Base-by-base conservation (phyloP, 179 eudicot species). In the Beta macrorhiza region DNA sequence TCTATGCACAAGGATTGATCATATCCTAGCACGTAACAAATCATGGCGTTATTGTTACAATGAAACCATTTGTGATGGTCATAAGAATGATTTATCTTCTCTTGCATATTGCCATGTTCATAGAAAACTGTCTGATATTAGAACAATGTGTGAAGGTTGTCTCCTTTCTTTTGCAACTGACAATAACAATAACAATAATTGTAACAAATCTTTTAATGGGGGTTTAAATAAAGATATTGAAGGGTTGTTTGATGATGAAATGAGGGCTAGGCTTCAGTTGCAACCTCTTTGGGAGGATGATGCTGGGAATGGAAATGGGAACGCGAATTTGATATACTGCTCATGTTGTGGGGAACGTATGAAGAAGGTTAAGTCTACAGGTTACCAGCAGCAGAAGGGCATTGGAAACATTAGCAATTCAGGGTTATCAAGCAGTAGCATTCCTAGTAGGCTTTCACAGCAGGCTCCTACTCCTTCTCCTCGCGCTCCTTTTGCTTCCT, bases 281-380 rank as follows among this genome's bases (percentile, higher is more conserved):
- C 87, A 69, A 25, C 67, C 81, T 13, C 68, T 59, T 52, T 72
- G 78, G 57, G 75, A 74, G 49, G 87, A 77, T n/a, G 84, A 78
- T 51, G 78, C 64, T n/a, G 76, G 79, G 69, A 81, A 70, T 59
- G 72, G 68, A 32, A 82, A 57, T 52, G 78, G 69, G 69, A 51
- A 77, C 63, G 80, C 57, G n/a, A 69, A 67, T 5, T 75, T 57
- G 77, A 81, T 73, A 32, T 82, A 86, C 78, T 94, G 99, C 79
- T 90, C 91, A 12, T 96, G 99, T 79, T 94, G 99, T 89, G 97
- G 94, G 58, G 98, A 94, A 86, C 84, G 89, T 62, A 77, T 92
- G 87, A 94, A 90, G 81, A 94, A 90, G 81, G 75, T 69, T 76
- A 91, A 83, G 80, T 75, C 90, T 15, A 67, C 89, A 0, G 77